Percentiles rank a stretch among this genome's conserved stretches.
These are phyloP conservation scores for Coprinellus micaceus DNA, from an alignment of 768 basidiomycete genomes.

Conservation along the genomic window DNA sequence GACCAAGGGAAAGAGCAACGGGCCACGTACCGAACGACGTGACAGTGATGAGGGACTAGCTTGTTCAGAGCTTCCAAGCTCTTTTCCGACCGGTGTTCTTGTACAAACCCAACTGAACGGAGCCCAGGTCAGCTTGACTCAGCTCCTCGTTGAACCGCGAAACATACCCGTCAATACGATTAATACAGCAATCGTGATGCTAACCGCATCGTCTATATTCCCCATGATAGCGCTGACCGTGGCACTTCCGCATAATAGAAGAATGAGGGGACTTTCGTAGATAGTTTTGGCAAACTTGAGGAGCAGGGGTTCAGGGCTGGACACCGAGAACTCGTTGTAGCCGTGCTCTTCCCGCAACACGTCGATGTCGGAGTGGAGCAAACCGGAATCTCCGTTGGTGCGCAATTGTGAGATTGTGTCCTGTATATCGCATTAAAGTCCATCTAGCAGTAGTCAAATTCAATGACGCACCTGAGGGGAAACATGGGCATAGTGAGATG, in stretches of 20 bases:
- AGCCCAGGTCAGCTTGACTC: conserved; percentile 19
- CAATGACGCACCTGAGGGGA: conserved; percentile 53
- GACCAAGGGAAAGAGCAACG: conserved; percentile 15
- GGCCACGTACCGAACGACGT: conserved; percentile 63
- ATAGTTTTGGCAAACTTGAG: conserved; percentile 94
- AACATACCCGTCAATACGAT: conserved; percentile 87
- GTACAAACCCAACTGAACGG: conserved; percentile 80
- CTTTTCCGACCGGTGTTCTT: conserved; percentile 92
- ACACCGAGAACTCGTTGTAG: conserved; percentile 93
- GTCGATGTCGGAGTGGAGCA: conserved; percentile 60
- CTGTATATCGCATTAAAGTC: conserved; percentile 33
- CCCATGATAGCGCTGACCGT: conserved; percentile 88
- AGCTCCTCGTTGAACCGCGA: not conserved
- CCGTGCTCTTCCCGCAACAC: conserved; percentile 66
- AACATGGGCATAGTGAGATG: conserved; percentile 64
- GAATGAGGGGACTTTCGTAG: conserved; percentile 90
- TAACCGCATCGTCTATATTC: conserved; percentile 92
- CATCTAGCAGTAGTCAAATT: conserved; percentile 4
- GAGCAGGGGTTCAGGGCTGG: conserved; percentile 71
- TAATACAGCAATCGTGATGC: conserved; percentile 86
- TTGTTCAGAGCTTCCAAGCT: conserved; percentile 94
- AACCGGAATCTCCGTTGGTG: conserved; percentile 58
- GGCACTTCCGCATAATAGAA: conserved; percentile 88
- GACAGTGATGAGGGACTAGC: conserved; percentile 95
- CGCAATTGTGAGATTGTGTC: conserved; percentile 71